Evolutionary conservation across 768 basidiomycete species (phyloP).

Genomic region (Podaxis sp.): DNA sequence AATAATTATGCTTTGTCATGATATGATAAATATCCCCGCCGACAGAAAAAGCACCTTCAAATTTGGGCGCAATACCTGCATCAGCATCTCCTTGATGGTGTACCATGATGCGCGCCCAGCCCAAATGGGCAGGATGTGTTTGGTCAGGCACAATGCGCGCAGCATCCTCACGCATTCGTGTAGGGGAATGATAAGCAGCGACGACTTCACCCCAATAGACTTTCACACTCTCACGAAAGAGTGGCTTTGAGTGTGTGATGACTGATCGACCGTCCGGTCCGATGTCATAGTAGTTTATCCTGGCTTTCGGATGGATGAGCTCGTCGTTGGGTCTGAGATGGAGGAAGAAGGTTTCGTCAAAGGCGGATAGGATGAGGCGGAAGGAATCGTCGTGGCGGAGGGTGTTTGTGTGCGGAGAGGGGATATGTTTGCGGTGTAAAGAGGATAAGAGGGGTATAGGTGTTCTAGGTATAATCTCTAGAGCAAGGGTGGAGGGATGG

Average conservation of each 20-base stretch:
- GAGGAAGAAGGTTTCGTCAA: constrained; percentile 61
- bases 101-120: constrained; percentile 77
- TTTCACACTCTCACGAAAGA: constrained; percentile 58
- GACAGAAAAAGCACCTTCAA: constrained; percentile 74
- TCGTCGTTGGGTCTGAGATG: constrained; percentile 76
- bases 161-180: constrained; percentile 59
- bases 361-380: constrained; percentile 63
- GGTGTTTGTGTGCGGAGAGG: constrained; percentile 34
- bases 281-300: constrained; percentile 59
- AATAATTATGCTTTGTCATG: constrained; percentile 65
- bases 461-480: constrained; percentile 54
- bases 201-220: constrained; percentile 79
- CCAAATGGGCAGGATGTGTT: constrained; percentile 47
- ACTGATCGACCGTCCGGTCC: constrained; percentile 45
- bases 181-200: constrained; percentile 43
- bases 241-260: constrained; percentile 50
- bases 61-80: constrained; percentile 47
- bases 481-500: constrained; percentile 44
- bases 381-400: constrained; percentile 69
- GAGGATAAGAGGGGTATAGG: constrained; percentile 17
- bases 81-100: constrained; percentile 54
- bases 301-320: constrained; percentile 75
- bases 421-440: constrained; percentile 28
- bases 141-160: constrained; percentile 42
- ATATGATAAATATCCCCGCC: constrained; percentile 68